Evolutionary conservation across 805 yeast species (phyloP).

Genomic region (Zygosaccharomyces rouxii): DNA sequence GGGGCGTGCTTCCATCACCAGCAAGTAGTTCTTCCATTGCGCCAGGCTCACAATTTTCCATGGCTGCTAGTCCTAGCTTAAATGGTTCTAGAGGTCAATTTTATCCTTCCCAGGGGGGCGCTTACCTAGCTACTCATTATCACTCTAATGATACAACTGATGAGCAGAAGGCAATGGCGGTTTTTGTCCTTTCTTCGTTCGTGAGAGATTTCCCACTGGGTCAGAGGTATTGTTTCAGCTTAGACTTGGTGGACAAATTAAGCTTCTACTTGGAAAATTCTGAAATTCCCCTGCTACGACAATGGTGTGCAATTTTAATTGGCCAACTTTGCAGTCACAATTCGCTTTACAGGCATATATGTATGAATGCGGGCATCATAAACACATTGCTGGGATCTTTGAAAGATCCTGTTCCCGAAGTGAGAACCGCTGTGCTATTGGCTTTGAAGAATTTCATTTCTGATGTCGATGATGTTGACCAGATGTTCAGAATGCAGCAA

Average conservation of each 20-base stretch:
- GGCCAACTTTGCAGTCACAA: conserved; percentile 72
- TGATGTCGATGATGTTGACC: conserved; percentile 39
- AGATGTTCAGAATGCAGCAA: conserved; percentile 30
- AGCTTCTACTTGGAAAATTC: conserved; percentile 61
- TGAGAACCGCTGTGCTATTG: conserved; percentile 74
- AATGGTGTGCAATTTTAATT: conserved; percentile 82
- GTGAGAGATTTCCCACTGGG: conserved; percentile 76
- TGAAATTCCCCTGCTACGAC: conserved; percentile 81
- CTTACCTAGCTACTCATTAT: conserved; percentile 11
- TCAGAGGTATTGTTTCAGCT: conserved; percentile 70
- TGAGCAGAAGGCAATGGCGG: conserved; percentile 94
- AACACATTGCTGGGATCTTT: conserved; percentile 50
- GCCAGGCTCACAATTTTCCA: conserved; percentile 22
- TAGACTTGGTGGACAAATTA: conserved; percentile 67
- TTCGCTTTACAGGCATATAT: conserved; percentile 69
- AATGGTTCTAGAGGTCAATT: conserved; percentile 20
- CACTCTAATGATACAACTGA: conserved; percentile 44
- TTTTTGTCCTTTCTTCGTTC: conserved; percentile 81
- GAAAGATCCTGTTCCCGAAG: conserved; percentile 92
- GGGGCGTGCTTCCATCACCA: conserved; percentile 20
- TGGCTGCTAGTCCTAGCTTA: conserved; percentile 19
- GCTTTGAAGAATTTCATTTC: conserved; percentile 69
- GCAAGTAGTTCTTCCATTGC: conserved; percentile 17
- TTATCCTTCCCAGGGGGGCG: conserved; percentile 14
- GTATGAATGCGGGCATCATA: conserved; percentile 59